Base-by-base conservation (phyloP, 83 land plant species). In the Picea mariana region DNA sequence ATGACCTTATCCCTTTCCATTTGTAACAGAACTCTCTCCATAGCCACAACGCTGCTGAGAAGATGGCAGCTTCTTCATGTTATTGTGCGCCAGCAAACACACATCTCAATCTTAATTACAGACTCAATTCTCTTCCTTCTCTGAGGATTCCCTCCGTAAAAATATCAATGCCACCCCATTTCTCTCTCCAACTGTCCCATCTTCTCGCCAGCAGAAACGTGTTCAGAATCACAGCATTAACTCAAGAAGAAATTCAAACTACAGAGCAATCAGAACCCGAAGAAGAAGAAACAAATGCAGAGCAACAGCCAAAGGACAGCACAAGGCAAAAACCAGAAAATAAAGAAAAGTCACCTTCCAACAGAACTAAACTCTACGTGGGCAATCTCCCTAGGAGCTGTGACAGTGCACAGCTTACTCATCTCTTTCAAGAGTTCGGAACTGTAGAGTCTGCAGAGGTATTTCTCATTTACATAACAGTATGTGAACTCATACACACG, bases 391-490 rank as follows among this genome's bases (percentile, higher is more conserved):
- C 77, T 52, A 0, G 26, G 77, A 5, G 21, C 27, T 21, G 77
- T 47, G 60, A 75, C 24, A 47, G 3, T 75, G 77, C 58, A 47
- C 16, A 49, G 17, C 77, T 75, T n/a, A 75, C 77, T 75, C 18
- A 75, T 0, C 47, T 75, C 4, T 75, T 75, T 49, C 6, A 11
- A 15, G 17, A 75, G 23, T 75, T 49, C 12, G 31, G 77, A 49
- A 44, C 77, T 5, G 60, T 75, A 31, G 77, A 75, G 16, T 75
- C 60, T 75, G 60, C 4, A 58, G 60, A 75, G 60, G 77, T 23
- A 75, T 1, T 75, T 75, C 77, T 75, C 58, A 47, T 47, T 47
- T 47, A 0, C 52, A 44, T 44, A 44, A 44, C 47, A 6, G 47
- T 44, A 6, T 42, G 47, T 6, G 6, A 6, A 42, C 47, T 6